phyloP scores from a whole-genome alignment of 2,329 filamentous ascomycete species.

The Fusarium pseudocircinatum region DNA sequence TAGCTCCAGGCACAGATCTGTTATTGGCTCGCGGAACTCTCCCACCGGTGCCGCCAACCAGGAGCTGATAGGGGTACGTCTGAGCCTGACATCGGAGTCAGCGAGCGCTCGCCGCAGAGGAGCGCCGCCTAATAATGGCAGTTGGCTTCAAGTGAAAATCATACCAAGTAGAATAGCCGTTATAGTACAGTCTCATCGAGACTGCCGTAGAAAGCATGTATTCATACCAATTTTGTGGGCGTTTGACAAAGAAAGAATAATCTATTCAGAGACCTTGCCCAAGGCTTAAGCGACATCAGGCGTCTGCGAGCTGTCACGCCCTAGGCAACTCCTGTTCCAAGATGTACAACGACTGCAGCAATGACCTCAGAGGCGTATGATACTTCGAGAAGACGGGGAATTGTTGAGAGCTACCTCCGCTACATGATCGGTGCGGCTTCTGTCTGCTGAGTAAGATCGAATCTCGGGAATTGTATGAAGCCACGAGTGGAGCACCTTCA shows the following conservation, averaged over 20 bases:
- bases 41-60: slow-evolving; percentile 18
- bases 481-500: slow-evolving; percentile 17
- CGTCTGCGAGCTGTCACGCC: background rate
- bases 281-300: background rate
- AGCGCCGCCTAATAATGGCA: slow-evolving; percentile 2
- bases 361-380: background rate
- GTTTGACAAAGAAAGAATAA: background rate
- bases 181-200: background rate
- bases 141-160: background rate
- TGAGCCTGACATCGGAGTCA: slow-evolving; percentile 12
- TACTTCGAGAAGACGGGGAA: background rate
- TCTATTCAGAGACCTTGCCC: background rate
- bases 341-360: background rate
- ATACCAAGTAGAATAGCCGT: background rate
- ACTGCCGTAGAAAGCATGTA: background rate
- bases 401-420: background rate
- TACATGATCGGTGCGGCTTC: slow-evolving; percentile 2
- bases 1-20: slow-evolving; percentile 52
- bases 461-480: slow-evolving; percentile 8
- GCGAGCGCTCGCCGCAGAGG: slow-evolving; percentile 23
- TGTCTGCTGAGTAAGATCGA: slow-evolving; percentile 22
- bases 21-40: slow-evolving; percentile 53
- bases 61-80: slow-evolving; percentile 19
- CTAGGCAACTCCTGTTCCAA: background rate
- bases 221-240: background rate